Evolutionary conservation across 2,329 filamentous ascomycete species (phyloP), one percentile per base, ranked within the genome.

Genomic region (Epichloe scottii): DNA sequence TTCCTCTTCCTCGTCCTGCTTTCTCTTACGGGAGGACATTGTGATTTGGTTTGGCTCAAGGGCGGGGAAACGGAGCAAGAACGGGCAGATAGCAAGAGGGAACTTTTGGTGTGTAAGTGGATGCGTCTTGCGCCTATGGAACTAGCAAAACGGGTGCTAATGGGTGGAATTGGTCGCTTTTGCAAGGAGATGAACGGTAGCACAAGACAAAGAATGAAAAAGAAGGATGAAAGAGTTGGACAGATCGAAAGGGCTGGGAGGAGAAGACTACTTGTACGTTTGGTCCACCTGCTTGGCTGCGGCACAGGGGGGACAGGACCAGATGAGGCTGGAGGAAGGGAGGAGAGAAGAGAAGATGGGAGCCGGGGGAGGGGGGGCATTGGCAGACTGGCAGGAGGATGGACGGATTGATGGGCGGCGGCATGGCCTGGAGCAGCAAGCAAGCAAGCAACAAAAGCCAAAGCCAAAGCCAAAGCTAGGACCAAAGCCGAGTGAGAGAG

Each of bases 1-100:
- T 53, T 76, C 74, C 62, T 75, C 71, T 57, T 75, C 73, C 23
- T 85, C 83, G 48, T 85, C 72, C 59, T 73, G 71, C 69, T 74
- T 75, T 69, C 74, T 73, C 73, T 77, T 77, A 60, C 74, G 74
- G 59, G 68, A 64, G 53, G 72, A 70, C 71, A 76, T 76, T 55
- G 52, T 66, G 52, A 26, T n/a, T 47, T 23, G 17, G 12, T 49
- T 49, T n/a, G n/a, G 14, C 26, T 38, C 35, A 14, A 14, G 5
- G 14, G 40, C 5, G 14, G 11, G 38, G 11, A 34, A 23, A 5
- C 34, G 37, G 19, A 46, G 19, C 4, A 12, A 5, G n/a, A 19
- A 33, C 3, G 40, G 44, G 11, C 21, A 34, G 14, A 12, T 30
- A 11, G 26, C 26, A 10, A 30, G 41, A 15, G 7, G 37, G 21